These are phyloP conservation scores for Erythrobasidium yunnanense DNA, from an alignment of 768 basidiomycete genomes.

Conservation along the genomic window DNA sequence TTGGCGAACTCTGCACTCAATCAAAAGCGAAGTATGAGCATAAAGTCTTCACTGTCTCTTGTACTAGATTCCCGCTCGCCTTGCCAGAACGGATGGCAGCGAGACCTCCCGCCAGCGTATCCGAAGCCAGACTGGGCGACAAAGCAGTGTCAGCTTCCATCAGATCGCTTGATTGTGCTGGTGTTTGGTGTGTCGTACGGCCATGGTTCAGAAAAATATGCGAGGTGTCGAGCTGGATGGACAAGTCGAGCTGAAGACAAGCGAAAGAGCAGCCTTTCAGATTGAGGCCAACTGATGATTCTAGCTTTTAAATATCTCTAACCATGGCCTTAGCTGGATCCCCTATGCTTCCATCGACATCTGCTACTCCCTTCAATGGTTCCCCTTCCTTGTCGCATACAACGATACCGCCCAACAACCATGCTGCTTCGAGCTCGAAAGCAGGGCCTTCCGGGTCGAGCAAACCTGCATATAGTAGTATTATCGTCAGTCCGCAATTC, in stretches of 20 bases:
- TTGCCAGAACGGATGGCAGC: constrained; percentile 21
- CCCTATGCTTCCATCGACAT: background rate
- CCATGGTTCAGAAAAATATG: background rate
- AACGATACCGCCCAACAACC: background rate
- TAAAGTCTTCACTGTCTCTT: background rate
- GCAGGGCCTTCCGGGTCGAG: background rate
- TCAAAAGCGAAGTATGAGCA: too few relatives aligned
- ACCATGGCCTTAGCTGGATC: background rate
- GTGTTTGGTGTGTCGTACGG: background rate
- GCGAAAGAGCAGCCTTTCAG: too few relatives aligned
- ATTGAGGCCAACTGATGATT: background rate
- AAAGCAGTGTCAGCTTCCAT: background rate
- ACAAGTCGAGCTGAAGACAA: too few relatives aligned
- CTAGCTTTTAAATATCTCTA: too few relatives aligned
- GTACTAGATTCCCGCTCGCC: background rate
- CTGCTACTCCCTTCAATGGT: background rate
- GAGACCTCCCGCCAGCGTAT: constrained; percentile 7
- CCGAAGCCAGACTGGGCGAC: constrained; percentile 21
- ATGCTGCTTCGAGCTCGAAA: too few relatives aligned
- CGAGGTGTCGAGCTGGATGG: too few relatives aligned
- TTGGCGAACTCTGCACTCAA: constrained; percentile 39
- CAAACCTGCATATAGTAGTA: background rate
- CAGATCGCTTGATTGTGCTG: too few relatives aligned
- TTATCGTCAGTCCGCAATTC: background rate
- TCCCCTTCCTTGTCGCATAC: background rate